Conservation (phyloP, 352 stramenopile species). For the Plasmopara halstedii region DNA sequence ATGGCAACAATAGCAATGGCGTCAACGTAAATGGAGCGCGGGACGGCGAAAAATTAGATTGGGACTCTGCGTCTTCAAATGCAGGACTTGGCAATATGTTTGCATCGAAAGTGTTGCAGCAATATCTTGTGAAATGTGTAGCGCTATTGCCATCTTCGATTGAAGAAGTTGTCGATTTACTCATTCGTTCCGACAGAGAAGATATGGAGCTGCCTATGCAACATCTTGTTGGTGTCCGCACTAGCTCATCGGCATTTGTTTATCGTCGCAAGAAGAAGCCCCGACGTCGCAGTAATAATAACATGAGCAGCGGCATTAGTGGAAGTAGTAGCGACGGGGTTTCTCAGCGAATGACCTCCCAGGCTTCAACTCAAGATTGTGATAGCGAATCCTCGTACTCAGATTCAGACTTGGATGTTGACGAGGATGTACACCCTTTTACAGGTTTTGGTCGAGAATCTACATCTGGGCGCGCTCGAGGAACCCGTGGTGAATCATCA, state of each 20-base stretch:
- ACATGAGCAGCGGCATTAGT: conserved; percentile 5
- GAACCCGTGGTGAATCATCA: conserved; percentile 17
- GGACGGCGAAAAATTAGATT: conserved; percentile 28
- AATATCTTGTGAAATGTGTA: conserved; percentile 68
- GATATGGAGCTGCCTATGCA: conserved; percentile 67
- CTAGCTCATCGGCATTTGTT: conserved; percentile 40
- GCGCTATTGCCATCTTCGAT: conserved; percentile 53
- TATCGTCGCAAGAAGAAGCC: conserved; percentile 46
- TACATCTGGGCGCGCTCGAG: conserved; percentile 9
- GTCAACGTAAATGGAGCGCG: conserved; percentile 6
- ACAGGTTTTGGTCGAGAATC: conserved; percentile 18
- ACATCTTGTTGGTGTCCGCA: conserved; percentile 59
- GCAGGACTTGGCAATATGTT: conserved; percentile 32
- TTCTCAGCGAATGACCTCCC: conserved; percentile 17
- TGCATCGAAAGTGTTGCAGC: conserved; percentile 53
- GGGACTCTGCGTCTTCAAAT: conserved; percentile 22
- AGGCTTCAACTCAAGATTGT: conserved; percentile 19
- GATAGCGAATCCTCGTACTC: conserved; percentile 42
- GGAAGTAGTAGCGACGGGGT: not conserved
- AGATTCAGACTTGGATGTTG: conserved; percentile 30
- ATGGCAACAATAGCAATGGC: conserved; percentile 6
- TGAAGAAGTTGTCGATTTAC: conserved; percentile 56
- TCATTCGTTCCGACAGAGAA: conserved; percentile 52
- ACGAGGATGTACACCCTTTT: conserved; percentile 23
- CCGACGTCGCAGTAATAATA: conserved; percentile 20